Evolutionary conservation across 305 asterid genomes (phyloP).

Genomic region (Striga hermonthica): DNA sequence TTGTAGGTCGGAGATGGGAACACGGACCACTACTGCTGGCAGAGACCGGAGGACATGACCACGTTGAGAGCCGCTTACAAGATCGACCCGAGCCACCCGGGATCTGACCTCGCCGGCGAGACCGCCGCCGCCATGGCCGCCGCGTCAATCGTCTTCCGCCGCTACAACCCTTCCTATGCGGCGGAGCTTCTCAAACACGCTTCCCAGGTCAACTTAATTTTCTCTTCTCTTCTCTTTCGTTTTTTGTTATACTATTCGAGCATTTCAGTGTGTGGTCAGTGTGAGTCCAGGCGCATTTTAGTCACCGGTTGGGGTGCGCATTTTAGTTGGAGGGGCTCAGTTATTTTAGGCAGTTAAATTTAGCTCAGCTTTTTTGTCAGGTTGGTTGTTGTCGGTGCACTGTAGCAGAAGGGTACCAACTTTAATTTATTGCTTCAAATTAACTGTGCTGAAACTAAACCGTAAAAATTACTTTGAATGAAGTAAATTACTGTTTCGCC

Average conservation of each 20-base stretch:
- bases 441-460: neutral
- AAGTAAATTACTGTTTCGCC: neutral
- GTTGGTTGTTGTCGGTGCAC: slow-evolving; percentile 61
- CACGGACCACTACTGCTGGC: slow-evolving; percentile 99
- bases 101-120: slow-evolving; percentile 98
- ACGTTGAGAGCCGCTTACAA: slow-evolving; percentile 87
- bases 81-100: slow-evolving; percentile 78
- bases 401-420: slow-evolving; percentile 33
- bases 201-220: slow-evolving; percentile 49
- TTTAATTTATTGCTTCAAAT: neutral
- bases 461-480: neutral
- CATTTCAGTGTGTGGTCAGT: too few species aligned
- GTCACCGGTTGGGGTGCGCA: slow-evolving; percentile 51
- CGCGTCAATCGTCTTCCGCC: slow-evolving; percentile 89
- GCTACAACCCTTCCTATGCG: slow-evolving; percentile 63
- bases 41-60: slow-evolving; percentile 98
- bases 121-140: slow-evolving; percentile 99
- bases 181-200: slow-evolving; percentile 77
- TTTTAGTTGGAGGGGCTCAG: slow-evolving; percentile 49
- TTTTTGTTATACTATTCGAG: too few species aligned
- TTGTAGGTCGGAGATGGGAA: slow-evolving; percentile 92
- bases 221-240: too few species aligned
- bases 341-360: slow-evolving; percentile 62
- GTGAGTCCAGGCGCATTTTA: slow-evolving; percentile 41
- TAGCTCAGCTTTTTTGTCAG: slow-evolving; percentile 53